Evolutionary conservation across 2,329 filamentous ascomycete species (phyloP).

Genomic region (Periconia digitata): DNA sequence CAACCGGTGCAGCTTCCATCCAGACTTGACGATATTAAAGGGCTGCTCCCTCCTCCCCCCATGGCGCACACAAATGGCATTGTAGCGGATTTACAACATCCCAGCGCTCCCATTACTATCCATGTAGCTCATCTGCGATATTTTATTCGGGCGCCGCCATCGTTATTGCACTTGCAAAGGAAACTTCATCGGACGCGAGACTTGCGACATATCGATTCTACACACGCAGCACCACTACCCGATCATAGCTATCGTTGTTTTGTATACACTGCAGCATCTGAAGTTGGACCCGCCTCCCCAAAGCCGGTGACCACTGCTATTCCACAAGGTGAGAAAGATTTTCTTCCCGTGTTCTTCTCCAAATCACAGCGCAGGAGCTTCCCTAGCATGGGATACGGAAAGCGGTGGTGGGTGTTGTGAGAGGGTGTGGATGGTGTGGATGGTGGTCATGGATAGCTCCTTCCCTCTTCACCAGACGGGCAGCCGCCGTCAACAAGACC

Average conservation of each 20-base stretch:
- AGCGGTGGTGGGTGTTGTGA: neutral
- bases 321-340: no score
- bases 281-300: no score
- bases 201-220: neutral
- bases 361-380: no score
- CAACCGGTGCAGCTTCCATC: conserved; percentile 21
- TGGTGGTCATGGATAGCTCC: conserved; percentile 23
- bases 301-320: no score
- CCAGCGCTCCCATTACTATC: conserved; percentile 35
- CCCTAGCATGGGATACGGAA: neutral
- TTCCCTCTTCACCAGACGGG: conserved; percentile 27
- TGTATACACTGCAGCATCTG: no score
- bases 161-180: neutral
- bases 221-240: neutral
- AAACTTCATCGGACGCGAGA: no score
- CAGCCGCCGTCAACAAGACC: conserved; percentile 22
- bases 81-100: conserved; percentile 22
- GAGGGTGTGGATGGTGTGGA: conserved; percentile 4
- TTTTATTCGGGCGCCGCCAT: conserved; percentile 20
- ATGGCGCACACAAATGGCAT: conserved; percentile 22
- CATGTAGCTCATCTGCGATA: conserved; percentile 37
- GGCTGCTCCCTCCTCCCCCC: conserved; percentile 22
- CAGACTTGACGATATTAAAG: conserved; percentile 31
- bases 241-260: no score
- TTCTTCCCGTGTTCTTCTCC: no score